Evolutionary conservation across 140 eudicot genomes (phyloP), one percentile per base, ranked within the genome.

Genomic region (Stevia rebaudiana): DNA sequence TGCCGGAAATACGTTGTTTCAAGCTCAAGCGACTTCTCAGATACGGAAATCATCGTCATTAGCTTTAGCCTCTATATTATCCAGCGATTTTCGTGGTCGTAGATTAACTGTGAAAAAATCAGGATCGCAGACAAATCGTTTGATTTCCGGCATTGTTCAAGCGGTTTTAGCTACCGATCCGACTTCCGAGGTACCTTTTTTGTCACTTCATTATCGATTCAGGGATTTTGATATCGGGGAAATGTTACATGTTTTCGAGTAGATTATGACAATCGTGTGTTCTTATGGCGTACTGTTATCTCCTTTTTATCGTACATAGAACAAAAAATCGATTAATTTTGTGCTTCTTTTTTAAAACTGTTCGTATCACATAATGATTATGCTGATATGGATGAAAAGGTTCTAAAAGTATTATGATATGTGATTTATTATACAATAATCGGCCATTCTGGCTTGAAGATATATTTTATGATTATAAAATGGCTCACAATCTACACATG

Each of bases 141-240:
- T 66, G 33, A 15, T 56, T 71, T 73, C 78, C 5, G 66, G 73
- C 67, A 10, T 67, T 54, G 76, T 83, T 36, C 73, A 54, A 63
- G 94, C 91, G 23, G 90, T 88, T 39, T 72, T 92, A 53, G 67
- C 96, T 40, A 78, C 98, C 21, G 84, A 88, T 76, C 67, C 76
- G 51, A 69, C 96, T 63, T 85, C 94, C 30, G 69, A 78, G 98
- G 98, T 92, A 79, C 63, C 11, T 18, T 53, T 65, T 65, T 16
- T 13, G 36, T 37, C 18, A 15, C 4, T 53, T 60, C 11, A 12
- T 58, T 31, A 11, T 1, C 36, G 11, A 23, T n/a, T 50, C 57
- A 22, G 15, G 47, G 54, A 48, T 48, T 48, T 49, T 49, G 56
- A 22, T 47, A 49, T 51, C 8, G 21, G 16, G 11, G 35, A 51